Conservation (phyloP, 768 basidiomycete genomes). For the Leccinellum luteum region DNA sequence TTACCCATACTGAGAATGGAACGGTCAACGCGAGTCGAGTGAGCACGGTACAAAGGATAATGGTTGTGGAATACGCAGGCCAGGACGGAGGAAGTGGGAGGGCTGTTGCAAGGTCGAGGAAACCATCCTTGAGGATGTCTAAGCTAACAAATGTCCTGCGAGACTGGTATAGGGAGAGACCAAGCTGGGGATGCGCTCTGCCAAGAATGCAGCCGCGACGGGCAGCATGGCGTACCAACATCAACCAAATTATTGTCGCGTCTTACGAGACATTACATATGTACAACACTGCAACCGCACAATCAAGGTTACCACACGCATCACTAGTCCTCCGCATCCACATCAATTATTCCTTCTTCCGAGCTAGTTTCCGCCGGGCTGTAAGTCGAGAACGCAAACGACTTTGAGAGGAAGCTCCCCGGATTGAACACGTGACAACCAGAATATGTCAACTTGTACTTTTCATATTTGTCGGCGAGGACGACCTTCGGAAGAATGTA, state of each 20-base stretch:
- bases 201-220: slow-evolving; percentile 12
- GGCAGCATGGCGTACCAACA: slow-evolving; percentile 23
- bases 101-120: slow-evolving; percentile 72
- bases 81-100: slow-evolving; percentile 67
- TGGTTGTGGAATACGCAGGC: slow-evolving; percentile 72
- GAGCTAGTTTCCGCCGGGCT: slow-evolving; percentile 83
- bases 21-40: slow-evolving; percentile 59
- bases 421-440: slow-evolving; percentile 99
- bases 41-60: slow-evolving; percentile 64
- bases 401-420: slow-evolving; percentile 81
- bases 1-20: slow-evolving; percentile 77
- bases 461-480: slow-evolving; percentile 94
- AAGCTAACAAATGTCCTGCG: slow-evolving; percentile 25
- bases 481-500: slow-evolving; percentile 55
- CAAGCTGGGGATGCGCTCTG: slow-evolving; percentile 3
- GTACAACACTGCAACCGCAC: neutral
- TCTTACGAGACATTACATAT: neutral
- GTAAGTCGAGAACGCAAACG: slow-evolving; percentile 87
- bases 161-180: neutral
- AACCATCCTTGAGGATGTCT: slow-evolving; percentile 52
- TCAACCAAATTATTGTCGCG: slow-evolving; percentile 9
- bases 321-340: slow-evolving; percentile 38
- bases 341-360: slow-evolving; percentile 61
- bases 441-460: slow-evolving; percentile 94
- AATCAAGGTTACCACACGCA: neutral